Conservation (phyloP, 441 rosid species). For the Croton laevigatus region DNA sequence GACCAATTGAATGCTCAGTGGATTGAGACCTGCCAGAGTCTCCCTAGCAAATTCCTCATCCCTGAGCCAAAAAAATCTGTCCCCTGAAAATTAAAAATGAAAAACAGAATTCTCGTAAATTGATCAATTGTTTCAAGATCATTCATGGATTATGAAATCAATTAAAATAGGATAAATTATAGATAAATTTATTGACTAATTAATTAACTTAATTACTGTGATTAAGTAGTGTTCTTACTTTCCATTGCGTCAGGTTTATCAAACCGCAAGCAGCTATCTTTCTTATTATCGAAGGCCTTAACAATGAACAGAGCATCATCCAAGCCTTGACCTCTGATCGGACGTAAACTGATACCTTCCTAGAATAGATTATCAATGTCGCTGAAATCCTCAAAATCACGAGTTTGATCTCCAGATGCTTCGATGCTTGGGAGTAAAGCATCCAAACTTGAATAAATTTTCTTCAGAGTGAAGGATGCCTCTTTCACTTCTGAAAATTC, state of each 20-base stretch:
- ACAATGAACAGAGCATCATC: constrained; percentile 47
- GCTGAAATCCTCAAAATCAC: constrained; percentile 55
- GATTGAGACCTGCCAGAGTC: constrained; percentile 74
- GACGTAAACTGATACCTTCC: constrained; percentile 55
- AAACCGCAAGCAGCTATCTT: constrained; percentile 46
- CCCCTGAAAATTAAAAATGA: constrained; percentile 37
- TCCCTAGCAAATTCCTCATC: constrained; percentile 83
- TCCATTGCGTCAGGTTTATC: constrained; percentile 49
- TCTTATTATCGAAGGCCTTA: constrained; percentile 32
- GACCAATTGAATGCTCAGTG: constrained; percentile 47
- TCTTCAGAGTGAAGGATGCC: constrained; percentile 45
- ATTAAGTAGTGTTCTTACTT: constrained; percentile 27
- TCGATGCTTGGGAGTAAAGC: constrained; percentile 49
- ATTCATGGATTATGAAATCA: not conserved
- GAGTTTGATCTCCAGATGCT: constrained; percentile 30
- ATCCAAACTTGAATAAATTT: constrained; percentile 52
- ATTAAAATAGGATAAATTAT: too few species aligned
- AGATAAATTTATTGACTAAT: too few species aligned
- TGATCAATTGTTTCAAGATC: not conserved
- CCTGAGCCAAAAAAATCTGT: constrained; percentile 63
- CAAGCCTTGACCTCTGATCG: constrained; percentile 25
- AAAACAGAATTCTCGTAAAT: not conserved
- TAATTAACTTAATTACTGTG: not conserved
- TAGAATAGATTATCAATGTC: constrained; percentile 58
- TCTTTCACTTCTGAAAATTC: constrained; percentile 49